These are phyloP conservation scores for Cystoisospora suis DNA, from an alignment of 169 alveolate genomes.

Conservation along the genomic window DNA sequence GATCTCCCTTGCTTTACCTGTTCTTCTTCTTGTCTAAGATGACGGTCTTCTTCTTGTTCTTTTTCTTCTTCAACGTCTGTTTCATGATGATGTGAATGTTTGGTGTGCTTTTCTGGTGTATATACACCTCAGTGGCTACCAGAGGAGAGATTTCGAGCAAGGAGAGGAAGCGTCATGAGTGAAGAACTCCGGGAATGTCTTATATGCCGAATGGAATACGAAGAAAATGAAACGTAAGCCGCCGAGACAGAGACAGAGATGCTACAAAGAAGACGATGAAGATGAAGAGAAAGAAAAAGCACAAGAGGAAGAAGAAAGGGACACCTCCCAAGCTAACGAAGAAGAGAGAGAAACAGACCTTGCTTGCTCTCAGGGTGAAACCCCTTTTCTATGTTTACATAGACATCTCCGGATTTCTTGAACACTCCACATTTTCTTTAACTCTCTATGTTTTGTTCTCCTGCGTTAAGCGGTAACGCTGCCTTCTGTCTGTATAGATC, in stretches of 20 bases:
- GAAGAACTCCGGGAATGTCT: slow-evolving; percentile 7
- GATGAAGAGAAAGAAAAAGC: neutral
- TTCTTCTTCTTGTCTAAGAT: neutral
- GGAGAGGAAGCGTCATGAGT: neutral
- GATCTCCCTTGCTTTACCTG: neutral
- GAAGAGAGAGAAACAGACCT: neutral
- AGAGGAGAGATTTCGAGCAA: neutral
- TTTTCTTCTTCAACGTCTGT: no score
- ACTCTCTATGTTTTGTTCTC: no score
- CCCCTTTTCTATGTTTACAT: neutral
- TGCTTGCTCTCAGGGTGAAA: neutral
- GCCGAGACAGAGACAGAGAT: neutral
- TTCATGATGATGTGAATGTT: neutral
- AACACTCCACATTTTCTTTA: no score
- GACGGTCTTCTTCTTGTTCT: neutral
- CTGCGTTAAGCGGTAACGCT: no score
- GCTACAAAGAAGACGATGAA: neutral
- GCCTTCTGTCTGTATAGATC: no score
- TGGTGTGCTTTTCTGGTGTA: neutral
- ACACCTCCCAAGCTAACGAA: neutral
- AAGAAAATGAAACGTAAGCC: neutral
- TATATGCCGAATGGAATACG: slow-evolving; percentile 11
- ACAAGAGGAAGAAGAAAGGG: neutral
- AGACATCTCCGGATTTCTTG: neutral
- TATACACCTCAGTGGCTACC: slow-evolving; percentile 25